Conservation (phyloP, 2,329 filamentous ascomycete species). For the Pestalotiopsis sp. region DNA sequence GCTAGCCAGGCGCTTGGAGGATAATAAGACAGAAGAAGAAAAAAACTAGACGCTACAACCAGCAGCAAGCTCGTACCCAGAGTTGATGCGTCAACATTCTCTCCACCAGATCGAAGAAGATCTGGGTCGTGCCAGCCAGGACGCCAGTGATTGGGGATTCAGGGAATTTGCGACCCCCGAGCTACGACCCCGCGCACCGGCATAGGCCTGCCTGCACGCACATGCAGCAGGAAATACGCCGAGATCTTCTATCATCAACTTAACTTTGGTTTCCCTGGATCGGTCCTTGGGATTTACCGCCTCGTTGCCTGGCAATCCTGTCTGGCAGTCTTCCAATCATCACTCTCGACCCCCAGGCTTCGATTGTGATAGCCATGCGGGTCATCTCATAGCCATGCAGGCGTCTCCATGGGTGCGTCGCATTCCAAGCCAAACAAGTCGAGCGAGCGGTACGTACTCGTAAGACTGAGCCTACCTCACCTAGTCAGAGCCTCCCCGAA, state of each 20-base stretch:
- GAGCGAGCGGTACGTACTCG: not conserved
- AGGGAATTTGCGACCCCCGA: not conserved
- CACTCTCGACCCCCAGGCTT: not conserved
- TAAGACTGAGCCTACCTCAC: not conserved
- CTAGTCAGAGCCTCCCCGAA: not conserved
- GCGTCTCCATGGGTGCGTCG: conserved; percentile 7
- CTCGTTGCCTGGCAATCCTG: not conserved
- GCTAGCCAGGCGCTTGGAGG: not conserved
- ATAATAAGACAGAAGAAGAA: not conserved
- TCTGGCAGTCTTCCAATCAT: not conserved
- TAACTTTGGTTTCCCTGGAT: not conserved
- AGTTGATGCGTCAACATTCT: not conserved
- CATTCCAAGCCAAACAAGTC: conserved; percentile 6
- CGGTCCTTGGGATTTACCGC: conserved; percentile 3
- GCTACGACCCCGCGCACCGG: not conserved
- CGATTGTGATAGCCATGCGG: conserved; percentile 7
- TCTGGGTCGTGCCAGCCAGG: conserved; percentile 2
- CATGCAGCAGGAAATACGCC: not conserved
- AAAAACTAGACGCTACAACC: not conserved
- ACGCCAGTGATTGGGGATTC: conserved; percentile 7
- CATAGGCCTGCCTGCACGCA: too few species aligned
- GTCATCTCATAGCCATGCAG: conserved; percentile 11
- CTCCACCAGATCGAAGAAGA: conserved; percentile 8
- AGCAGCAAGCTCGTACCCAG: not conserved
- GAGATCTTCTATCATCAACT: not conserved